These are phyloP conservation scores for Aureobasidium mangrovei DNA, from an alignment of 2,329 filamentous ascomycete genomes.

Conservation along the genomic window DNA sequence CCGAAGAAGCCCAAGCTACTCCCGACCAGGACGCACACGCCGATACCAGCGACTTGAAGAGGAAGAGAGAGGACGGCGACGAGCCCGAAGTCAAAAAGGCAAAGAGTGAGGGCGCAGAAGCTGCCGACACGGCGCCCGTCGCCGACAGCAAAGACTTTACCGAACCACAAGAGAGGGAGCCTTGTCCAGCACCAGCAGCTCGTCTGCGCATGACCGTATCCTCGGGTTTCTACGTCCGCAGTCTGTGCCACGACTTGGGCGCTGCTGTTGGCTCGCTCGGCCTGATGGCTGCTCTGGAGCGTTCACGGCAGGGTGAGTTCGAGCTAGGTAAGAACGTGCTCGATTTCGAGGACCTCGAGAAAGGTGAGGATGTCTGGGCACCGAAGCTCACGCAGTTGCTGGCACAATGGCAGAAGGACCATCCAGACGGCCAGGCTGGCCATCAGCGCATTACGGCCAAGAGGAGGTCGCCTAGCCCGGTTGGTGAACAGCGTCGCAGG, in stretches of 20 bases:
- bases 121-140: conserved; percentile 5
- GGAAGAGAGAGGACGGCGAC: conserved; percentile 24
- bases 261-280: conserved; percentile 70
- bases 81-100: conserved; percentile 10
- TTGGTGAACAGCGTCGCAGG: not conserved
- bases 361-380: conserved; percentile 74
- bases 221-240: conserved; percentile 93
- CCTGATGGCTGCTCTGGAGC: conserved; percentile 76
- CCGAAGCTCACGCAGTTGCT: conserved; percentile 49
- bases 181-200: conserved; percentile 56
- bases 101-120: conserved; percentile 11
- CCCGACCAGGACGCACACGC: conserved; percentile 14
- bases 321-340: conserved; percentile 64
- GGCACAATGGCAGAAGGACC: conserved; percentile 8
- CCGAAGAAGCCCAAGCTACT: conserved; percentile 21
- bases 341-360: conserved; percentile 66
- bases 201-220: conserved; percentile 85
- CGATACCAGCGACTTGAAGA: conserved; percentile 21
- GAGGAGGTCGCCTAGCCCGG: not conserved
- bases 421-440: not conserved
- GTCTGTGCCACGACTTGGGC: conserved; percentile 85
- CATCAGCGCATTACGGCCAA: conserved; percentile 1
- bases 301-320: conserved; percentile 76
- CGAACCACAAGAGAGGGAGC: conserved; percentile 3
- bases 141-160: not conserved